Evolutionary conservation across 495 filamentous ascomycete species (phyloP).

Genomic region (Neurospora hispaniola): DNA sequence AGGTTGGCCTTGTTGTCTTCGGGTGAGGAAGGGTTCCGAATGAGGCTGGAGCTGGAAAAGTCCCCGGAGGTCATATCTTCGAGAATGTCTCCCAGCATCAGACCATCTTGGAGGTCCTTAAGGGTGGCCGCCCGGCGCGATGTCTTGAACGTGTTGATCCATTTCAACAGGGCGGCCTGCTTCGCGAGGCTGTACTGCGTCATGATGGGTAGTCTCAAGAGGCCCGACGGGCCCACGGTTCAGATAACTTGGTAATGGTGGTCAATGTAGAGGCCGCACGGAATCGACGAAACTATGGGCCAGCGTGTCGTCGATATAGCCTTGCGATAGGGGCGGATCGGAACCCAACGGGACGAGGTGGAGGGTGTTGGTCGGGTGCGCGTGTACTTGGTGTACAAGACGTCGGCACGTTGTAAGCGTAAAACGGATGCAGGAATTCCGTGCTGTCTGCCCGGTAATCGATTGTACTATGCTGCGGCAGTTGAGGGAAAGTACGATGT

Average conservation of each 20-base stretch:
- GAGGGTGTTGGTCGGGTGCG: background rate
- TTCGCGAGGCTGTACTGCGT: constrained; percentile 17
- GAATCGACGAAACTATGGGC: background rate
- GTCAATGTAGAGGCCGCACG: background rate
- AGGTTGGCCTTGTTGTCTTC: constrained; percentile 49
- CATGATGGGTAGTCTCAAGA: constrained; percentile 10
- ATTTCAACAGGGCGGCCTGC: constrained; percentile 35
- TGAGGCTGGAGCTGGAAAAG: constrained; percentile 57
- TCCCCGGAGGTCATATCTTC: constrained; percentile 46
- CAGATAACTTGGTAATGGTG: background rate
- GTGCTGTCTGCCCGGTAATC: background rate
- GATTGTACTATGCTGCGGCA: background rate
- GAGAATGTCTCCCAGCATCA: constrained; percentile 61
- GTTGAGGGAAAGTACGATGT: background rate
- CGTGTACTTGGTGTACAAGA: background rate
- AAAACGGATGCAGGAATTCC: background rate
- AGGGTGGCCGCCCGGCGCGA: constrained; percentile 21
- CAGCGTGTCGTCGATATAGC: background rate
- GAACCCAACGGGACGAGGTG: background rate
- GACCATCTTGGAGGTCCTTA: constrained; percentile 64
- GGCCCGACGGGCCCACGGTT: background rate
- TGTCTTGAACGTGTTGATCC: constrained; percentile 31
- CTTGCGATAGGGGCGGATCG: background rate
- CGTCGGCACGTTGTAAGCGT: background rate
- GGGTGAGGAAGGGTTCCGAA: constrained; percentile 45